phyloP scores from a whole-genome alignment of 208 protist genomes.

The Jaenimonas drosophilae region DNA sequence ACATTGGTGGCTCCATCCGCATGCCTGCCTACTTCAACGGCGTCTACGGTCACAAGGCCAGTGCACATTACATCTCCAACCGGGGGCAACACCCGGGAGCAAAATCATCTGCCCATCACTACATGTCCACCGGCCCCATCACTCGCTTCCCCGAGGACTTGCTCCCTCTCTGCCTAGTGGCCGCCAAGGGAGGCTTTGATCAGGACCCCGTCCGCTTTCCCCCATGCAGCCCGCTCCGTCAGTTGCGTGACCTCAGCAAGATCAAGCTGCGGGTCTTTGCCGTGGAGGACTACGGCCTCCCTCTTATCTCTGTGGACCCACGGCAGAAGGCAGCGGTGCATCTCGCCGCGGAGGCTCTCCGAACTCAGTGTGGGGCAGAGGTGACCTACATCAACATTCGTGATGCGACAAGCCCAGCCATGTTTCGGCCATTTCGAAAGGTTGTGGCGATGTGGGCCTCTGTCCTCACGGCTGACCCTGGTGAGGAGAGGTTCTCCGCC shows the following conservation, averaged over 20 bases:
- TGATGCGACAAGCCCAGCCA: conserved; percentile 25
- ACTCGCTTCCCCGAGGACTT: conserved; percentile 79
- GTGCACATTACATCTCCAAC: conserved; percentile 77
- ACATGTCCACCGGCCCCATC: conserved; percentile 81
- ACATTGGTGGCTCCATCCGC: conserved; percentile 87
- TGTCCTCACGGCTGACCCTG: conserved; percentile 49
- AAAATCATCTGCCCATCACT: conserved; percentile 61
- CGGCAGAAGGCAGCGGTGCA: conserved; percentile 50
- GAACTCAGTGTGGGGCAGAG: conserved; percentile 38
- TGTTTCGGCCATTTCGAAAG: conserved; percentile 46
- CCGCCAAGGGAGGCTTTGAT: conserved; percentile 66
- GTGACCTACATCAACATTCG: conserved; percentile 69
- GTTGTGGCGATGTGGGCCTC: conserved; percentile 61
- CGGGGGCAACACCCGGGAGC: conserved; percentile 68
- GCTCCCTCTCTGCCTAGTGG: conserved; percentile 55
- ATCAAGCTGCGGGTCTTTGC: conserved; percentile 51
- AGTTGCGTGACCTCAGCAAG: conserved; percentile 9
- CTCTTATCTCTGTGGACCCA: conserved; percentile 27
- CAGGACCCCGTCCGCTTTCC: conserved; percentile 51
- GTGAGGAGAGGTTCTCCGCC: conserved; percentile 41
- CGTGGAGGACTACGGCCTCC: conserved; percentile 71
- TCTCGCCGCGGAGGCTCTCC: conserved; percentile 37
- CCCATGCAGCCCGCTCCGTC: conserved; percentile 40
- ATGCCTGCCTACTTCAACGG: conserved; percentile 88
- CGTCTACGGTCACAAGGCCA: conserved; percentile 84